Evolutionary conservation across 2,329 filamentous ascomycete genomes (phyloP).

Genomic region (Phialocephala subalpina): DNA sequence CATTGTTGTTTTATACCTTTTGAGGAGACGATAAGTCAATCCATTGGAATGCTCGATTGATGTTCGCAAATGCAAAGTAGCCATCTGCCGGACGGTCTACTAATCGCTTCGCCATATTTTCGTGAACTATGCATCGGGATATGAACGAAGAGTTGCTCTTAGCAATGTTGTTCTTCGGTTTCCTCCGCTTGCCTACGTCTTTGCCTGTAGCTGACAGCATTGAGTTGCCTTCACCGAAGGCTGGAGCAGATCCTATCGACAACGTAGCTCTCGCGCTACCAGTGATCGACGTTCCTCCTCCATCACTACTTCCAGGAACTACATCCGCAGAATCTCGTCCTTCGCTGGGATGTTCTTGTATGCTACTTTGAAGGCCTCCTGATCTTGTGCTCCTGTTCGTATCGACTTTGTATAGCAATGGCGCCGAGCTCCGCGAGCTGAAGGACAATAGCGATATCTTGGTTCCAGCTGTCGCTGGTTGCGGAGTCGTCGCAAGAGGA

Average conservation of each 20-base stretch:
- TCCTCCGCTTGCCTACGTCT: constrained; percentile 81
- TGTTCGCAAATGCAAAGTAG: constrained; percentile 90
- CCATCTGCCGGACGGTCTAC: constrained; percentile 81
- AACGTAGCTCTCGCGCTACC: constrained; percentile 44
- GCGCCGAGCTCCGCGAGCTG: constrained; percentile 47
- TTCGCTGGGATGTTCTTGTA: constrained; percentile 69
- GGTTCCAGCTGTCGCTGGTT: constrained; percentile 85
- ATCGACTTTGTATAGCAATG: constrained; percentile 62
- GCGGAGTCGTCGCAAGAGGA: constrained; percentile 84
- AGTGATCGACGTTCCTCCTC: constrained; percentile 61
- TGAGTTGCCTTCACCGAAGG: constrained; percentile 88
- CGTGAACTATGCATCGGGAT: constrained; percentile 92
- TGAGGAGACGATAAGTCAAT: constrained; percentile 81
- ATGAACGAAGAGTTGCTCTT: constrained; percentile 99
- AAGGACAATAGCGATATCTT: constrained; percentile 76
- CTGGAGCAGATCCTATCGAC: constrained; percentile 57
- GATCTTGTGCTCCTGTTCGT: constrained; percentile 59
- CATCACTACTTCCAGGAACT: constrained; percentile 63
- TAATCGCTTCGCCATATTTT: constrained; percentile 79
- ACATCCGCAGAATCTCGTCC: constrained; percentile 66
- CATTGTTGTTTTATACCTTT: constrained; percentile 57
- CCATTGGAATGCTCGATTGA: constrained; percentile 97
- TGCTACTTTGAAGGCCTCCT: constrained; percentile 54
- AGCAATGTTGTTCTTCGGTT: constrained; percentile 97
- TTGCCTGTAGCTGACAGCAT: constrained; percentile 71